Base-by-base conservation (phyloP, 2,329 filamentous ascomycete species). In the Colletotrichum sojae region DNA sequence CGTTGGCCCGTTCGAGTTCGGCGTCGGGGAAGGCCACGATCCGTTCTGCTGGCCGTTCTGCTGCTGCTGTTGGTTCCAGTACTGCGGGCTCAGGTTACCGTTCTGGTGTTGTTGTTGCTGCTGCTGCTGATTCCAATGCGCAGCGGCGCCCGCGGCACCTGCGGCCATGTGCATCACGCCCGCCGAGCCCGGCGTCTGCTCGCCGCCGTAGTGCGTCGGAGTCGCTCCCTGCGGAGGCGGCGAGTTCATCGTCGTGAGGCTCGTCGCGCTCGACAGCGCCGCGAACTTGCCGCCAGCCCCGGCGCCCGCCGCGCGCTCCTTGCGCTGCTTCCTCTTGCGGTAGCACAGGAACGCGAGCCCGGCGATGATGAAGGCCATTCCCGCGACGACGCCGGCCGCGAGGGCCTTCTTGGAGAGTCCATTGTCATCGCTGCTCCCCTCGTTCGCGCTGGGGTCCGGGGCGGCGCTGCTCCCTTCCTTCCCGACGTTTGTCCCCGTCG, bases 181-280 rank as follows among this genome's bases (percentile, higher is more conserved):
- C 16, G 55, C 49, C 22, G 22, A 25, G 15, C 8, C 5, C 43
- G 10, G 45, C 55, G 36, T 51, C 45, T 9, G 52, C 3, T 25
- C 51, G 27, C 56, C 63, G 62, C 52, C 22, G 20, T 67, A 61
- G 27, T 64, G 55, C 5, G 67, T 51, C 6, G 66, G 55, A 12
- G 54, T 36, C 39, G 54, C 57, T n/a, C 52, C 64, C 8, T 52
- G 62, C 6, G n/a, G n/a, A 6, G 55, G 55, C 16, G 62, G 56
- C 20, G 62, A 67, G 49, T 31, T 54, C 51, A 69, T 69, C 5
- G 62, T 66, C 45, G 67, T 67, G 52, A 69, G 67, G 51, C 67
- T 69, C 18, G 67, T 69, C 27, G 67, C 67, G n/a, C 67, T 69
- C 22, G 49, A 61, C 25, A 69, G 52, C 12, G 67, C 55, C 12